phyloP scores from a whole-genome alignment of 257 asterid species.

The Asclepias syriaca region DNA sequence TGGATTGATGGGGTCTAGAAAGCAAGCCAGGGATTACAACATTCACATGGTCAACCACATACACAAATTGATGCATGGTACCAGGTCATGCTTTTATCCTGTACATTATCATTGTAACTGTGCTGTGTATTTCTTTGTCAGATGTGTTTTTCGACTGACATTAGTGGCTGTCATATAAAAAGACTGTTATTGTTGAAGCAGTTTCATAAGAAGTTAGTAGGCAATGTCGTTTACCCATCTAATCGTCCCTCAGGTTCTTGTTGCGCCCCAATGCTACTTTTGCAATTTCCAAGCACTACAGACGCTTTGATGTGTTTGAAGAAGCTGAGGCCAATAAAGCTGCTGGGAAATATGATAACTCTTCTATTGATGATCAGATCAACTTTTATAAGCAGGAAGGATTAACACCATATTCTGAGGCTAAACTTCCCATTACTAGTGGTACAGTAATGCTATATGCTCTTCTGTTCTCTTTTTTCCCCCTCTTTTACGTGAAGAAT shows the following conservation, averaged over 20 bases:
- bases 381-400: conserved; percentile 82
- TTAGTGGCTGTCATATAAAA: not conserved
- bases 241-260: conserved; percentile 57
- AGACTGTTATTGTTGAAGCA: not conserved
- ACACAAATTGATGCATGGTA: not conserved
- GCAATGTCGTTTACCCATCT: not conserved
- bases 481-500: conserved; percentile 15
- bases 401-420: conserved; percentile 65
- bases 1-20: too few species aligned
- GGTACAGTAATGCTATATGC: conserved; percentile 37
- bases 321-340: conserved; percentile 98
- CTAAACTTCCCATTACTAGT: conserved; percentile 94
- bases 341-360: conserved; percentile 75
- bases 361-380: conserved; percentile 73
- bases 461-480: conserved; percentile 8
- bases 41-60: not conserved
- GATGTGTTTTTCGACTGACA: not conserved
- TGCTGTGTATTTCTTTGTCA: not conserved
- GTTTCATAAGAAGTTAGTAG: not conserved
- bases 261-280: conserved; percentile 88
- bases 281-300: conserved; percentile 90
- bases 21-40: not conserved
- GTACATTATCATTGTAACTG: not conserved
- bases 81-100: not conserved
- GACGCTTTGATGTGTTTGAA: conserved; percentile 82